Evolutionary conservation across 2,329 filamentous ascomycete species (phyloP), one percentile per base, ranked within the genome.

Genomic region (Fusarium udum): DNA sequence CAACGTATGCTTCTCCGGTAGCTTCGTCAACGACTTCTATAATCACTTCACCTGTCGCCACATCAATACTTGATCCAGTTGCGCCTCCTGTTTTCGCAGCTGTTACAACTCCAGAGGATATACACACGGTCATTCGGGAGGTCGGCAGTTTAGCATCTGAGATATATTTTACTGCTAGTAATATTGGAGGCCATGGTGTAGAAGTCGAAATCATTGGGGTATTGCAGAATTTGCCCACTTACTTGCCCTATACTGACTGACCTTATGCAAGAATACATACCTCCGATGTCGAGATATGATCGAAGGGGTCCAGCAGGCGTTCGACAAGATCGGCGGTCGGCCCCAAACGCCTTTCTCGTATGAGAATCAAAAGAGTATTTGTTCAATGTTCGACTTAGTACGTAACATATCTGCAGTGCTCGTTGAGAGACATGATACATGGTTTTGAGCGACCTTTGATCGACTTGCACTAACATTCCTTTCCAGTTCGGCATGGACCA

Each of bases 231-330:
- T 43, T 28, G 4, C n/a, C 42, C 32, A 10, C 45, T 40, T 31
- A 28, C 20, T 70, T 61, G 32, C 20, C 39, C 14, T 22, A 10
- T 39, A 32, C 46, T 67, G 32, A 32, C 46, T 67, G 32, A 71
- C 48, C 18, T 32, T 9, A 12, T 48, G 14, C 24, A n/a, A 74
- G 62, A 62, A 72, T 28, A 43, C 66, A 42, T 67, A 71, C 57
- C 39, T 73, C 10, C 40, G 71, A 8, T 73, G 70, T 24, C 57
- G 62, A 26, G 48, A 56, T 22, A 52, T 71, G 43, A 58, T 71
- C 22, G 66, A 73, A 13, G 57, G 56, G 7, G 37, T 67, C 26
- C n/a, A 60, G 28, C 32, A 56, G 16, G 39, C 53, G 16, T 59
- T 70, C 24, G 31, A 55, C 36, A 26, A 55, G 22, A 24, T 71